Conservation (phyloP, 2,329 filamentous ascomycete species). For the Mollisiaceae sp. region DNA sequence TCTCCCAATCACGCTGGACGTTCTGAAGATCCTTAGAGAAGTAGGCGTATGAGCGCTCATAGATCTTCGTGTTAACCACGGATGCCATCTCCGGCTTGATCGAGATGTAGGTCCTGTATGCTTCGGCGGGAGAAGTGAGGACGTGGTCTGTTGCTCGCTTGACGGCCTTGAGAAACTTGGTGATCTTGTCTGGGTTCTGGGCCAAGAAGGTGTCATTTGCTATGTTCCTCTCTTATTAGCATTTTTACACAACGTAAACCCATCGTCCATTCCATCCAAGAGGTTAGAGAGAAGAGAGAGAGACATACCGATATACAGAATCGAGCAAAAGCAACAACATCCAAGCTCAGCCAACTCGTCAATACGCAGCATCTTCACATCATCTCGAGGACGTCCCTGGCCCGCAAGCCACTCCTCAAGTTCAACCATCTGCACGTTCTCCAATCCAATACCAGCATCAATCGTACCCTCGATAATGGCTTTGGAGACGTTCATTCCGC, state of each 20-base stretch:
- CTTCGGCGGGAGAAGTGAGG: slow-evolving; percentile 63
- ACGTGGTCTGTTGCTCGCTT: slow-evolving; percentile 78
- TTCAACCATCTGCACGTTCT: slow-evolving; percentile 85
- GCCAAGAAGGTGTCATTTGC: slow-evolving; percentile 70
- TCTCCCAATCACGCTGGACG: slow-evolving; percentile 74
- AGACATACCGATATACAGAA: slow-evolving; percentile 71
- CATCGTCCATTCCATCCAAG: neutral
- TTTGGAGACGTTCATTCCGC: slow-evolving; percentile 81
- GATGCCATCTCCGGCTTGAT: slow-evolving; percentile 75
- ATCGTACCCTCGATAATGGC: slow-evolving; percentile 76
- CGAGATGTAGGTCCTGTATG: slow-evolving; percentile 72
- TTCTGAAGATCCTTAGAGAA: slow-evolving; percentile 78
- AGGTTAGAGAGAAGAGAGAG: neutral
- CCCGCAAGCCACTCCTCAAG: slow-evolving; percentile 74
- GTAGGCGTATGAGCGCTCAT: slow-evolving; percentile 78
- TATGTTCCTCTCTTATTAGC: slow-evolving; percentile 13
- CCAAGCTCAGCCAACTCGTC: slow-evolving; percentile 80
- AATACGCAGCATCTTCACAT: slow-evolving; percentile 82
- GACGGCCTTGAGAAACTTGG: slow-evolving; percentile 72
- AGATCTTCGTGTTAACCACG: slow-evolving; percentile 76
- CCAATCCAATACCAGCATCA: slow-evolving; percentile 77
- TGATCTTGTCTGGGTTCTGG: slow-evolving; percentile 69
- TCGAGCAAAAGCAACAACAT: slow-evolving; percentile 84
- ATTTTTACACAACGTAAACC: neutral
- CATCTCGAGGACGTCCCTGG: slow-evolving; percentile 65